Base-by-base conservation (phyloP, 768 basidiomycete species). In the Collybia nuda region DNA sequence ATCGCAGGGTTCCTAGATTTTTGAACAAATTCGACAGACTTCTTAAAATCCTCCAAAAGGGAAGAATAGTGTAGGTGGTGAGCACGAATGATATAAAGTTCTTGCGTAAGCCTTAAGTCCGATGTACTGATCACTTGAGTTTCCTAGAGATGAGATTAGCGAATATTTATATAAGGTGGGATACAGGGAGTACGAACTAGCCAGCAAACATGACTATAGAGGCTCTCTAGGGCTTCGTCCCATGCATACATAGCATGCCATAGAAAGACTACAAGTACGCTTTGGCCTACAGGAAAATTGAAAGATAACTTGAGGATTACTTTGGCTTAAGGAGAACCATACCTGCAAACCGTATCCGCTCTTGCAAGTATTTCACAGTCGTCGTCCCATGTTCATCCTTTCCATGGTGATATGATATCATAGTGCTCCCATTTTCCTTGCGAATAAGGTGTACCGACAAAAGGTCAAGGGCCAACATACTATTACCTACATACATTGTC, bases 21-120 rank as follows among this genome's bases (percentile, higher is more conserved):
- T 22, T 62, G 56, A 17, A 81, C 64, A 43, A 82, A 82, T 1
- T 56, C 22, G 5, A 82, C 72, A 1, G 76, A 71, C 53, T 77
- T 75, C 14, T 61, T 58, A 47, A 81, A 79, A 52, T 80, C 72
- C 2, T 73, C 67, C 6, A 82, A 67, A 22, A 81, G 70, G 5
- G 71, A 69, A 2, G 68, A 69, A 53, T 80, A 78, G 53, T 80
- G 76, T 14, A 81, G 65, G 7, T 78, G 69, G 56, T 80, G 78
- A 0, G 80, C 80, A 38, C 78, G 78, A 50, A 82, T 65, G 50
- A 78, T 65, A 53, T 81, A 77, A 26, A 82, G 65, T 44, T 79
- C 71, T n/a, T 68, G 72, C 1, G 81, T 81, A 39, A 81, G 65
- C 7, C 51, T 56, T 56, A 76, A 72, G 17, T 73, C 65, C 23